Conservation (phyloP, 2,329 filamentous ascomycete genomes). For the Paecilomyces variotii region DNA sequence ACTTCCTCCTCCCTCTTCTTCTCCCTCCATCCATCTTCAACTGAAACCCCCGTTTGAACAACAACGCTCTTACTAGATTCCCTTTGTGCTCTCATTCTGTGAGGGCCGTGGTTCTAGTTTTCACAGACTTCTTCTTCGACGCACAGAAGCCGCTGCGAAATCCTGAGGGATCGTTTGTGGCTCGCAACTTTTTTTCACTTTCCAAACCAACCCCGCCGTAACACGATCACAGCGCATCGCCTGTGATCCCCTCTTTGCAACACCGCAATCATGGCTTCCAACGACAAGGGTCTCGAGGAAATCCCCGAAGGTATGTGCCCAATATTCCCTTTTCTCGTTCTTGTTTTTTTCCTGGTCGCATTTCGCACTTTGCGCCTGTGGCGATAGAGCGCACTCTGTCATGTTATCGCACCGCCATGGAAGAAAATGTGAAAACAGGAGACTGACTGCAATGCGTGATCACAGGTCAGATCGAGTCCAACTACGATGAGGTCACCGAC, state of each 20-base stretch:
- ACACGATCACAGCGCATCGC: constrained; percentile 65
- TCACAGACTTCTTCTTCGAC: constrained; percentile 7
- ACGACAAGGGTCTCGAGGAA: constrained; percentile 96
- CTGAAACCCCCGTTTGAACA: constrained; percentile 9
- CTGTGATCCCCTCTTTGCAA: constrained; percentile 54
- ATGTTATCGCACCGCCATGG: neutral
- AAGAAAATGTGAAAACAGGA: neutral
- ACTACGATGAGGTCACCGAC: constrained; percentile 99
- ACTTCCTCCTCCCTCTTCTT: constrained; percentile 11
- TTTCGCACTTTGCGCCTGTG: neutral
- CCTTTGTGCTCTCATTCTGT: constrained; percentile 19
- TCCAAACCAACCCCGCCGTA: constrained; percentile 21
- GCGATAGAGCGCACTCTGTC: neutral
- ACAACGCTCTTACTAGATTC: constrained; percentile 21
- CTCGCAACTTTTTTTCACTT: constrained; percentile 15
- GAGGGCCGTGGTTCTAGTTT: constrained; percentile 31
- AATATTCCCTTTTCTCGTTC: constrained; percentile 4
- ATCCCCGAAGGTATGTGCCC: constrained; percentile 77
- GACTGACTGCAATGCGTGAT: neutral
- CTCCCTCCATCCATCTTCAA: constrained; percentile 13
- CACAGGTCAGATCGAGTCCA: constrained; percentile 96
- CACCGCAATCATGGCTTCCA: constrained; percentile 88
- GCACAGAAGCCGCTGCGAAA: constrained; percentile 18
- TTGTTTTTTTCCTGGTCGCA: constrained; percentile 1
- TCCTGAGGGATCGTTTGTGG: constrained; percentile 25